Percentiles rank a stretch among this genome's conserved stretches.
These are phyloP conservation scores for Conticribra guillardii DNA, from an alignment of 108 stramenopile species.

Conservation along the genomic window DNA sequence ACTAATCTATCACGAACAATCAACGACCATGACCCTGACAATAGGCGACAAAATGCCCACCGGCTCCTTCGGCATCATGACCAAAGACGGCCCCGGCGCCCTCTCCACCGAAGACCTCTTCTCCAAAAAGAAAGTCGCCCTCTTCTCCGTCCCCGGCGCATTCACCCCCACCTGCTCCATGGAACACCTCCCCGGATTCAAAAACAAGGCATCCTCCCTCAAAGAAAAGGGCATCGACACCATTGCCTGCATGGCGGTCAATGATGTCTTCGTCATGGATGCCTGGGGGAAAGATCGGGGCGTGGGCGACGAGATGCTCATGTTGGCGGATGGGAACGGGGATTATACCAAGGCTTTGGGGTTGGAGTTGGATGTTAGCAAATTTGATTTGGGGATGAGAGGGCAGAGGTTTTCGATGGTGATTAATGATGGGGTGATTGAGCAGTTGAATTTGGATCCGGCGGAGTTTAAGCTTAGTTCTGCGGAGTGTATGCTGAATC, in stretches of 20 bases:
- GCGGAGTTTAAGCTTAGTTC: conserved; percentile 8
- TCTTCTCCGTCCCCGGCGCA: conserved; percentile 20
- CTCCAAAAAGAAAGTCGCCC: conserved; percentile 13
- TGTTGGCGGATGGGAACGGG: conserved; percentile 25
- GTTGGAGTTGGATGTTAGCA: conserved; percentile 13
- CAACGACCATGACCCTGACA: conserved; percentile 12
- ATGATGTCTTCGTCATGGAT: conserved; percentile 24
- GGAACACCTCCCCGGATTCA: conserved; percentile 19
- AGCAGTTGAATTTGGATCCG: conserved; percentile 22
- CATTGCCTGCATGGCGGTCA: conserved; percentile 16
- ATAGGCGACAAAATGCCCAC: conserved; percentile 14
- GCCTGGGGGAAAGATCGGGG: conserved; percentile 19
- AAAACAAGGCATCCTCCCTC: conserved; percentile 14
- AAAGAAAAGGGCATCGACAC: conserved; percentile 18
- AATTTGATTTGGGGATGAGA: conserved; percentile 19
- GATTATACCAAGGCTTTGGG: conserved; percentile 18
- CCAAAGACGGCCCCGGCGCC: conserved; percentile 14
- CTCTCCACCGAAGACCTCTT: conserved; percentile 20
- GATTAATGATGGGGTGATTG: conserved; percentile 21
- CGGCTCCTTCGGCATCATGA: conserved; percentile 19
- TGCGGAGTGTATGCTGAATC: conserved; percentile 21
- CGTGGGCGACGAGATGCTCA: conserved; percentile 16
- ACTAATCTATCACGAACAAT: no score
- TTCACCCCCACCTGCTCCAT: conserved; percentile 21
- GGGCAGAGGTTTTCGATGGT: conserved; percentile 17